phyloP scores from a whole-genome alignment of 768 basidiomycete species.

The Russula olivacea region DNA sequence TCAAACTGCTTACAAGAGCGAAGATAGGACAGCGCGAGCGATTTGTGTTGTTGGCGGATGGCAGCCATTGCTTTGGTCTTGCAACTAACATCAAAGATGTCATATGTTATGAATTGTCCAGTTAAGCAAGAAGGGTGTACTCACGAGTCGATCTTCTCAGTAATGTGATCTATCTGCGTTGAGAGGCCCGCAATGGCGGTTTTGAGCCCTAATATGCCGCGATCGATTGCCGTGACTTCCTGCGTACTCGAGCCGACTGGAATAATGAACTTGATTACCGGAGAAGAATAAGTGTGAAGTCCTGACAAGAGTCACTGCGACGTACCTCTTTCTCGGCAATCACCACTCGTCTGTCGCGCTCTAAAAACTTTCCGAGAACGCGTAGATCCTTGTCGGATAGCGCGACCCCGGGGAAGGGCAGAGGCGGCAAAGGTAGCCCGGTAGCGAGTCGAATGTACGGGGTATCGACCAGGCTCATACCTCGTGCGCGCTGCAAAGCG shows the following conservation, averaged over 20 bases:
- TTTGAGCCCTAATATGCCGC: conserved; percentile 76
- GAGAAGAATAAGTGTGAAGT: not conserved
- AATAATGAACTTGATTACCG: conserved; percentile 80
- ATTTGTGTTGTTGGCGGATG: conserved; percentile 63
- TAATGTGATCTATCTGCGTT: conserved; percentile 61
- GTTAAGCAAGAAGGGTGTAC: conserved; percentile 24
- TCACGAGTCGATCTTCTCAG: conserved; percentile 69
- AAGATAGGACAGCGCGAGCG: conserved; percentile 69
- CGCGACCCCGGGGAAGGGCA: conserved; percentile 37
- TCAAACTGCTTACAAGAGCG: conserved; percentile 77
- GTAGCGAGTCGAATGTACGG: conserved; percentile 63
- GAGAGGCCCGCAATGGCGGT: conserved; percentile 61
- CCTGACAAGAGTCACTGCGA: conserved; percentile 1
- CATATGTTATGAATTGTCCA: not conserved
- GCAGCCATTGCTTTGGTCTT: conserved; percentile 60
- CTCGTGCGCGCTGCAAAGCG: conserved; percentile 38
- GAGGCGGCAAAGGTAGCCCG: conserved; percentile 47
- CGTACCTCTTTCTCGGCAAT: conserved; percentile 64
- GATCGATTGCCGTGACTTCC: conserved; percentile 71
- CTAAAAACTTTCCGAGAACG: conserved; percentile 69
- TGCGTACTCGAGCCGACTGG: conserved; percentile 35
- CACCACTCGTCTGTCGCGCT: conserved; percentile 64
- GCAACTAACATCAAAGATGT: conserved; percentile 41
- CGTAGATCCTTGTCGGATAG: conserved; percentile 60
- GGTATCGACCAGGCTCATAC: conserved; percentile 48